Evolutionary conservation across 164 flowering plant genomes (phyloP), one percentile per base, ranked within the genome.

Genomic region (Malania oleifera): DNA sequence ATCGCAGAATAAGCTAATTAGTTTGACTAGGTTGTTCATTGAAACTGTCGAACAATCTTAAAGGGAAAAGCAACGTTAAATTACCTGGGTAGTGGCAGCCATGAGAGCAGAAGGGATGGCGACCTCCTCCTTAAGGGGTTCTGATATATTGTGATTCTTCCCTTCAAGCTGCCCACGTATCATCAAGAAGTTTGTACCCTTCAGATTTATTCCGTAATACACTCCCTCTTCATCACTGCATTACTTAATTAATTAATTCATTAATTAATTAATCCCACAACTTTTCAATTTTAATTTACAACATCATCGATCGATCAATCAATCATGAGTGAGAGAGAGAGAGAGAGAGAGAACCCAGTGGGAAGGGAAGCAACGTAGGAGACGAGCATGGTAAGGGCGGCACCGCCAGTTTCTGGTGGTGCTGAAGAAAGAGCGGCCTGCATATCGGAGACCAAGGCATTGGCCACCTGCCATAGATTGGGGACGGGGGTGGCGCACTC

Each of bases 211-310:
- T 28, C 84, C 93, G 55, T 84, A 82, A 56, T 60, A 82, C 22
- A 77, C 6, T 39, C 93, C 89, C 51, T 75, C 56, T 69, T 83
- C 89, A 34, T 74, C 77, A 31, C 89, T 85, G 69, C 59, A 44
- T 65, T n/a, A n/a, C n/a, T n/a, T n/a, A n/a, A n/a, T n/a, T n/a
- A n/a, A n/a, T n/a, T n/a, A n/a, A n/a, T n/a, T n/a, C n/a, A n/a
- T n/a, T n/a, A n/a, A n/a, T n/a, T n/a, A n/a, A n/a, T n/a, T n/a
- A n/a, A n/a, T n/a, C n/a, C n/a, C 25, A 48, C 7, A 35, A 24
- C 14, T n/a, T n/a, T n/a, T n/a, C n/a, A n/a, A n/a, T n/a, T n/a
- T n/a, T n/a, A n/a, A n/a, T n/a, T n/a, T n/a, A n/a, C n/a, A n/a
- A n/a, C n/a, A n/a, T n/a, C n/a, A n/a, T n/a, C n/a, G n/a, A n/a